Base-by-base conservation (phyloP, 371 early-diverging fungal genomes). In the Mortierella sp. region DNA sequence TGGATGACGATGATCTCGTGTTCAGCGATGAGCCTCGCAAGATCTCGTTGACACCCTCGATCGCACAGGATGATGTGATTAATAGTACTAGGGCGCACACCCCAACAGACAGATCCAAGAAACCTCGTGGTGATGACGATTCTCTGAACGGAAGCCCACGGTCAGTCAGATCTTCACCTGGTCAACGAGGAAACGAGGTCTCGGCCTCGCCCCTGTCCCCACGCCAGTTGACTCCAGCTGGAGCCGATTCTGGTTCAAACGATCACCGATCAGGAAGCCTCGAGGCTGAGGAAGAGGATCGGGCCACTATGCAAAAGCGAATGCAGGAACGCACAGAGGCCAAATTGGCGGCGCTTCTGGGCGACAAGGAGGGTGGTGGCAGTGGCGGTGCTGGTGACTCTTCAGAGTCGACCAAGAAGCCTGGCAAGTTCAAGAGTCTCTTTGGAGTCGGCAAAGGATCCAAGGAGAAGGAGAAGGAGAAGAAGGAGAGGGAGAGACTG, bases 341-440 rank as follows among this genome's bases (percentile, higher is more conserved):
- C 73, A 86, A 82, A 28, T 38, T 86, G 73, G 77, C 82, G 2
- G 82, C 82, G 24, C n/a, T 86, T 34, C 70, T 86, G 5, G 82
- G 78, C 19, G 75, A 80, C 34, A 55, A 74, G 42, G 79, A 76
- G 2, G 47, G 44, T 68, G 75, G 80, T 5, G 28, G 58, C 24
- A 58, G 58, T 13, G 8, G 28, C 16, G 80, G 52, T 80, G 75
- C 76, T 80, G 80, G 72, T 75, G 80, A 57, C 63, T 82, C 21
- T 78, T 80, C 60, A 78, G 87, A 11, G 78, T 86, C n/a, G 82
- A 86, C 76, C 76, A 86, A 86, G 48, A 86, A 86, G 68, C 87
- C 87, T 38, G 83, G 87, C 75, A 82, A 82, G 79, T 86, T 86
- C 78, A 86, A 86, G 78, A 86, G 87, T 48, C 83, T 86, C 26